Evolutionary conservation across 176 grass and related monocot genomes (phyloP), one percentile per base, ranked within the genome.

Genomic region (Aegilops umbellulata): DNA sequence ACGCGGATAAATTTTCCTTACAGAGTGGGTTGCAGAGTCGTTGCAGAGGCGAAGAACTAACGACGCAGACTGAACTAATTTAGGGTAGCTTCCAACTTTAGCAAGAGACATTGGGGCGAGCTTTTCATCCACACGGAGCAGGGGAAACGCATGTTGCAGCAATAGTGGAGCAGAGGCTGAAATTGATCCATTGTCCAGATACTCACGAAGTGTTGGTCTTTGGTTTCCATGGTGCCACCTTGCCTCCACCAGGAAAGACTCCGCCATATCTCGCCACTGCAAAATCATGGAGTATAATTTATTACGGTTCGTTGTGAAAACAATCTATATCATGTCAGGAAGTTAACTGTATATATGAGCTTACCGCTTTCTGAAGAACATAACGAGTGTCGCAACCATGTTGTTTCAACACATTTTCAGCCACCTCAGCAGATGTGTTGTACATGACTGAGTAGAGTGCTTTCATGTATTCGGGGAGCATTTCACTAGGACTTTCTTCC

Each of bases 151-250:
- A 77, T 91, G 85, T 47, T 67, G 76, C 8, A 86, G 36, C 7
- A 84, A 8, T 0, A 89, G 22, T 73, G 77, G 83, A 0, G 39
- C 83, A 4, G 74, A 74, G 2, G 65, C 42, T 2, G 87, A 89
- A 36, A 89, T 60, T n/a, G 78, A 89, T 63, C 86, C 90, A n/a
- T 86, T 92, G 7, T 86, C 58, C 23, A 92, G 66, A 24, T 94
- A 92, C 5, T 92, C 87, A 2, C 51, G 0, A 0, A 92, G 19
- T 17, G 19, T 67, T 64, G 90, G 83, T 57, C 7, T 89, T 10
- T 24, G 31, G 24, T 68, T 83, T 5, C 51, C 25, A 23, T 87
- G 68, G 22, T 89, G 42, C 87, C 87, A 92, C 10, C 80, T 89
- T 32, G 87, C 86, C 42, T 92, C 90, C 51, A 73, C 36, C 26